phyloP scores from a whole-genome alignment of 2,329 filamentous ascomycete species.

The Sarocladium oryzae region DNA sequence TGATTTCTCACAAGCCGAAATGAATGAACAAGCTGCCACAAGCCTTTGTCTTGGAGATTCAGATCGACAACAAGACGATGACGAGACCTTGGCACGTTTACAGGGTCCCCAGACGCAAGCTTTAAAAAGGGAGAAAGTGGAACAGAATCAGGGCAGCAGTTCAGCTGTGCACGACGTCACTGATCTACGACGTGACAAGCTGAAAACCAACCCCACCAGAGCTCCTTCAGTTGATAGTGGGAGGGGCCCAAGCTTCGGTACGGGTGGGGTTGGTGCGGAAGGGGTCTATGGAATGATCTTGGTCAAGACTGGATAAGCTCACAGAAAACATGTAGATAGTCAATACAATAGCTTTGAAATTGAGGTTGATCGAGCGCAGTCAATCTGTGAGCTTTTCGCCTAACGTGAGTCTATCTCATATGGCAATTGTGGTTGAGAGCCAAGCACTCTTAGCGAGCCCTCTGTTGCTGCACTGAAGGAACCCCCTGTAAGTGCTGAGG shows the following conservation, averaged over 20 bases:
- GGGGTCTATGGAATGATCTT: background rate
- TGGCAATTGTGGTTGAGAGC: no score
- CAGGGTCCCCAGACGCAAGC: background rate
- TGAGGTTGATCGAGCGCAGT: no score
- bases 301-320: no score
- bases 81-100: background rate
- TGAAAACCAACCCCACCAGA: conserved; percentile 1
- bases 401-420: no score
- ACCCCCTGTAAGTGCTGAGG: background rate
- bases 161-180: conserved; percentile 5
- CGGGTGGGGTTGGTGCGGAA: background rate
- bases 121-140: background rate
- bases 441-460: no score
- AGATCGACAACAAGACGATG: background rate
- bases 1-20: no score
- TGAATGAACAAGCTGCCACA: no score
- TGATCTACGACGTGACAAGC: background rate
- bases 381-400: no score
- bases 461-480: no score
- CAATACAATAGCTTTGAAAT: no score
- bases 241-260: background rate
- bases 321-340: no score
- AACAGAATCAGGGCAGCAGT: background rate
- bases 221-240: background rate
- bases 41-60: background rate